Base-by-base conservation (phyloP, 345 rosid species). In the Acer yangbiense region DNA sequence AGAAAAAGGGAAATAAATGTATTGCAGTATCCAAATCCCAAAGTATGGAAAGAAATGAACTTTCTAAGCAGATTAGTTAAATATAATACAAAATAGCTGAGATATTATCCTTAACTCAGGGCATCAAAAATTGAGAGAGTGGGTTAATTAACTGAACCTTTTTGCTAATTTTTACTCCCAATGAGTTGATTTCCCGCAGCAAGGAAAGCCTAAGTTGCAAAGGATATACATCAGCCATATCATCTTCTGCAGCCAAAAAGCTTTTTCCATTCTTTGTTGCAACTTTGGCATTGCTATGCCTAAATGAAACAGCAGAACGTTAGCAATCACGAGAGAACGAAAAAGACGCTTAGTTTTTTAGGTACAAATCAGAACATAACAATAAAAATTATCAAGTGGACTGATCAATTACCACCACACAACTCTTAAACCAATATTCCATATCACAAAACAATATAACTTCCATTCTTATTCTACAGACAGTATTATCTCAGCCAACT, bases 151-250 rank as follows among this genome's bases (percentile, higher is more conserved):
- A 60, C 65, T 46, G 0, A 83, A 72, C 98, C 91, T 94, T 96
- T 89, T 96, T 96, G 92, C 87, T 87, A 77, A 96, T 90, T 86
- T 88, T 96, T 58, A 96, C 93, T 74, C 92, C 97, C 86, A 96
- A 76, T 0, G 89, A 83, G 80, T 83, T 91, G 11, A 85, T 81
- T 84, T 96, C 98, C 73, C 81, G 85, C 78, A 83, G 77, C 77
- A 91, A 77, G 81, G 95, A 87, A 77, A 96, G 91, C 85, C 98
- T 94, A 67, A 96, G 91, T 74, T 91, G 92, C 68, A 96, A 87
- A 35, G 98, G 98, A 86, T 94, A 96, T 69, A 94, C 99, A 87
- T 94, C 98, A 14, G 91, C 89, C 88, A 91, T 88, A 83, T 94
- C 98, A 87, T 91, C 97, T 85, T 91, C 97, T 46, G 95, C 92